Percentiles rank a stretch among this genome's conserved stretches.
phyloP scores from a whole-genome alignment of 768 basidiomycete genomes.

The Suillus clintonianus region DNA sequence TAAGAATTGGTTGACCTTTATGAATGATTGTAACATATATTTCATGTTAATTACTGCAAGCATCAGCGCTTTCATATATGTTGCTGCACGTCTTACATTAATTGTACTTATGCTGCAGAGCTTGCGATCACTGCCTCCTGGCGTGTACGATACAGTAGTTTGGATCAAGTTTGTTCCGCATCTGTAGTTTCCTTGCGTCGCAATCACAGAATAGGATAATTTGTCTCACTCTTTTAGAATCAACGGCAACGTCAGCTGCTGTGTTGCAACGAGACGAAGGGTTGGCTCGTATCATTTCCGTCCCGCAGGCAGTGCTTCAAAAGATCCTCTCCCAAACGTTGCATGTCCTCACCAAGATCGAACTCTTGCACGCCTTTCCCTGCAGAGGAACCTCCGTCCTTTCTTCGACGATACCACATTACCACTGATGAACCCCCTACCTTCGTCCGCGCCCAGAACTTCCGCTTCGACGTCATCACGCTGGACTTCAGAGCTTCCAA shows the following conservation, averaged over 20 bases:
- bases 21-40: no score
- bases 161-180: conserved; percentile 17
- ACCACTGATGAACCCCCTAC: not conserved
- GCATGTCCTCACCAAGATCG: not conserved
- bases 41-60: no score
- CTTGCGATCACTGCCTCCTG: conserved; percentile 14
- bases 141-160: conserved; percentile 11
- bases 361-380: not conserved
- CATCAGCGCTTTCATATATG: conserved; percentile 4
- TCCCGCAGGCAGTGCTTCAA: no score
- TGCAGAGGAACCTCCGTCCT: not conserved
- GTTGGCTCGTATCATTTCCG: no score
- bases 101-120: conserved; percentile 10
- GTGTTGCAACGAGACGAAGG: no score
- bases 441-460: not conserved
- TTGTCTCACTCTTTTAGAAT: no score
- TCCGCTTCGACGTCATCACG: not conserved
- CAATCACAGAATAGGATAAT: no score
- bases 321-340: no score
- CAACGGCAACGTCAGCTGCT: no score
- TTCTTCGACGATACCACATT: not conserved
- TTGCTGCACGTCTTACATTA: conserved; percentile 11
- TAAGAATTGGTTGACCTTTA: no score
- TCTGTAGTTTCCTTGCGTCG: not conserved
- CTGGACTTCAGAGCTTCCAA: not conserved